Conservation (phyloP, 768 basidiomycete genomes). For the Suillus sp. region DNA sequence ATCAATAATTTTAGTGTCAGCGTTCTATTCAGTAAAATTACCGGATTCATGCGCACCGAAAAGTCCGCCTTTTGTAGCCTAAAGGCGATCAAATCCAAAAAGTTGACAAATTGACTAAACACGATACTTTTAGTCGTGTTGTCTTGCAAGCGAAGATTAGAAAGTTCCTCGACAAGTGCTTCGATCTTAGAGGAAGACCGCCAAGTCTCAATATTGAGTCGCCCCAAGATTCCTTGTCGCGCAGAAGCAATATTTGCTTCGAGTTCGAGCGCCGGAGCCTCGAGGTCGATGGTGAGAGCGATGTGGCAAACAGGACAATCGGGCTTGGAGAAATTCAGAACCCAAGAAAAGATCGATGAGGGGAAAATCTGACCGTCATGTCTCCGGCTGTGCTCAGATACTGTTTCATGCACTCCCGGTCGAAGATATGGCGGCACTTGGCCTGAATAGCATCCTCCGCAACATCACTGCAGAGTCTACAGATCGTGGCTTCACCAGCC, state of each 20-base stretch:
- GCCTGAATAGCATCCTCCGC: constrained; percentile 97
- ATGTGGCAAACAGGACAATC: constrained; percentile 95
- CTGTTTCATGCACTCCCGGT: constrained; percentile 93
- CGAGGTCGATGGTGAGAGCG: constrained; percentile 92
- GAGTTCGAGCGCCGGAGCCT: constrained; percentile 87
- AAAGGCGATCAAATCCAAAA: constrained; percentile 91
- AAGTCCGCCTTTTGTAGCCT: constrained; percentile 92
- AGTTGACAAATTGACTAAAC: constrained; percentile 94
- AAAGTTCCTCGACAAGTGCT: constrained; percentile 91
- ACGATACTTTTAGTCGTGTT: constrained; percentile 95
- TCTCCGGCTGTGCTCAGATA: constrained; percentile 81
- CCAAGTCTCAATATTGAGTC: constrained; percentile 88
- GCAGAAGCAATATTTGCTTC: constrained; percentile 52
- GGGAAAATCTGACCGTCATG: constrained; percentile 47
- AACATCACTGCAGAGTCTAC: constrained; percentile 94
- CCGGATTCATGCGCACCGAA: constrained; percentile 45
- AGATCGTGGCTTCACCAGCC: constrained; percentile 77
- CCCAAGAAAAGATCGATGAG: neutral
- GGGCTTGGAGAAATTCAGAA: constrained; percentile 50
- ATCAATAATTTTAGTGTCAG: constrained; percentile 16
- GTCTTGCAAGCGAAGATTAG: constrained; percentile 79
- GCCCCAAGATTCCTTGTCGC: constrained; percentile 92
- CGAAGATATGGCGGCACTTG: constrained; percentile 92
- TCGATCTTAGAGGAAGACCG: constrained; percentile 97
- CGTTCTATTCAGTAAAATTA: neutral